Conservation (phyloP, 495 filamentous ascomycete species). For the Talaromyces adpressus region DNA sequence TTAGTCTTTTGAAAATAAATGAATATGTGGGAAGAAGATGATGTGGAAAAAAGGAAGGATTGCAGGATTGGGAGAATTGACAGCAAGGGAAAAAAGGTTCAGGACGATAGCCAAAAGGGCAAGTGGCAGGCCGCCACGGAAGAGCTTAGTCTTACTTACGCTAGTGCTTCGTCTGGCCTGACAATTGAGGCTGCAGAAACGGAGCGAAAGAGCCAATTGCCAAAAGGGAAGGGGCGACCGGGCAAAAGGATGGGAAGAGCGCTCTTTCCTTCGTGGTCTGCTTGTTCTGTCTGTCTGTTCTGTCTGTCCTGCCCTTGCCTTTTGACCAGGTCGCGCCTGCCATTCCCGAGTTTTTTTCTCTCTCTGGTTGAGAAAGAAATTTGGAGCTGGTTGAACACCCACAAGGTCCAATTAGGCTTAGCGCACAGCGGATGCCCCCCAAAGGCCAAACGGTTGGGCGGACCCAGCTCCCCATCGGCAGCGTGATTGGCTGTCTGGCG, state of each 20-base stretch:
- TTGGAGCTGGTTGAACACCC: conserved; percentile 24
- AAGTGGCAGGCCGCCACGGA: background rate
- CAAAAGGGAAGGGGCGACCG: background rate
- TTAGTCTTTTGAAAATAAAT: background rate
- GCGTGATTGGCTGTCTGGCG: background rate
- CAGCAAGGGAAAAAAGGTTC: conserved; percentile 18
- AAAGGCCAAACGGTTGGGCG: conserved; percentile 33
- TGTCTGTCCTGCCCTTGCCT: background rate
- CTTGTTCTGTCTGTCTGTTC: background rate
- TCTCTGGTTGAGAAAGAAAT: conserved; percentile 11
- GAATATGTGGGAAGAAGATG: conserved; percentile 3
- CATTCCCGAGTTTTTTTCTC: background rate
- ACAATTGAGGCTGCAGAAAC: background rate
- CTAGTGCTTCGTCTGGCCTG: background rate
- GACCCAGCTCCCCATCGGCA: conserved; percentile 2
- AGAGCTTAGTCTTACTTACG: background rate
- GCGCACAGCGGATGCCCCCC: conserved; percentile 18
- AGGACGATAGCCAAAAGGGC: conserved; percentile 3
- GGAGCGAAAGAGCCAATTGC: background rate
- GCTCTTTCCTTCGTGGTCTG: background rate
- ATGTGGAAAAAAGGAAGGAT: conserved; percentile 1
- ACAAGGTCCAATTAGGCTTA: conserved; percentile 20
- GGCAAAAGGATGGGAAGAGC: background rate
- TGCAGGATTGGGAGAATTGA: conserved; percentile 9
- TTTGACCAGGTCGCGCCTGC: background rate